Evolutionary conservation across 1,139 yeast genomes (phyloP).

Genomic region (Saccharomyces pastorianus): DNA sequence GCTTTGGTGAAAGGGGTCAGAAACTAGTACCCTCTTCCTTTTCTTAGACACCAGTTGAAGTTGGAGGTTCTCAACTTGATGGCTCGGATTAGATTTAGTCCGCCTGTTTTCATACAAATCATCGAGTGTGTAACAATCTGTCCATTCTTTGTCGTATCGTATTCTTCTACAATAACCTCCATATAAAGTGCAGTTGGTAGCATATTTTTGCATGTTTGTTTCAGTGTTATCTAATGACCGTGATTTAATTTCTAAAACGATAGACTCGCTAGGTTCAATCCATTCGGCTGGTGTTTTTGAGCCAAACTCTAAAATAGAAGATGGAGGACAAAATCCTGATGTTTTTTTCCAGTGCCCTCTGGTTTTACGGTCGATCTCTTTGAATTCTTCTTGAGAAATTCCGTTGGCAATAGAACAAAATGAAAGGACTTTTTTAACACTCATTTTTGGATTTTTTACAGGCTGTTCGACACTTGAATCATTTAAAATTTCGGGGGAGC

Average conservation of each 20-base stretch:
- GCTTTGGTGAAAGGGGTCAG: neutral
- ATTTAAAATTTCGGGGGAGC: conserved; percentile 14
- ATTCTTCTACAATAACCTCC: conserved; percentile 66
- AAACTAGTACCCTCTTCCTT: neutral
- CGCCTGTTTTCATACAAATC: neutral
- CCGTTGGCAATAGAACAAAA: conserved; percentile 86
- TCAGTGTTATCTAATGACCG: conserved; percentile 54
- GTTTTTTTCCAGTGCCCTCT: conserved; percentile 53
- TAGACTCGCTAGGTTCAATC: conserved; percentile 70
- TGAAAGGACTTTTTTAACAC: conserved; percentile 39
- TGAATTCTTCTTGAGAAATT: conserved; percentile 54
- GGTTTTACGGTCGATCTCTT: conserved; percentile 50
- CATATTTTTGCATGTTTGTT: conserved; percentile 40
- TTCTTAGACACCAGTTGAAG: conserved; percentile 20
- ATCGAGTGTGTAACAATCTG: conserved; percentile 42
- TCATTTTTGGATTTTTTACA: conserved; percentile 1
- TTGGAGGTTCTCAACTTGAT: conserved; percentile 12
- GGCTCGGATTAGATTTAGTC: conserved; percentile 3
- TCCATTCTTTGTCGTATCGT: conserved; percentile 59
- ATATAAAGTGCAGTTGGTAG: conserved; percentile 62
- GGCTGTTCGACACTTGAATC: conserved; percentile 5
- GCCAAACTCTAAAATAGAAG: conserved; percentile 48
- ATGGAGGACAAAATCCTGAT: conserved; percentile 33
- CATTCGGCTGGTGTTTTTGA: conserved; percentile 58
- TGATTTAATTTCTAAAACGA: conserved; percentile 82